phyloP scores from a whole-genome alignment of 371 early-diverging fungal genomes.

The Circinella minor region DNA sequence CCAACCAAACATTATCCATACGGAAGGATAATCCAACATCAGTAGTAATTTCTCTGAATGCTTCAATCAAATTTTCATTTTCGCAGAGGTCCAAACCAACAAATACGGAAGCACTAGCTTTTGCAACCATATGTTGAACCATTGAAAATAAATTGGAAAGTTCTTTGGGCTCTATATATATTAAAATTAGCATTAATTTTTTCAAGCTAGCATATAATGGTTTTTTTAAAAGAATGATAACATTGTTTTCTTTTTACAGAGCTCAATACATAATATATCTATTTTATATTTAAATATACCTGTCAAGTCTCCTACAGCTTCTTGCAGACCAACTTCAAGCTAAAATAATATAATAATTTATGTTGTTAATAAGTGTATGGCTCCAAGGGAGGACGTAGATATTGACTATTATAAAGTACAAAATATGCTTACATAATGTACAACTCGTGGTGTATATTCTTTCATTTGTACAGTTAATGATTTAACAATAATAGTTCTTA shows the following conservation, averaged over 20 bases:
- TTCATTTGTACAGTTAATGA: slow-evolving; percentile 16
- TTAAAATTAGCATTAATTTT: background rate
- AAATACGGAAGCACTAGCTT: slow-evolving; percentile 24
- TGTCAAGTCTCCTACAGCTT: background rate
- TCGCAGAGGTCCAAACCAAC: slow-evolving; percentile 18
- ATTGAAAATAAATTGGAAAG: background rate
- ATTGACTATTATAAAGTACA: no score
- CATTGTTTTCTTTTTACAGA: no score
- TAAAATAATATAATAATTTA: background rate
- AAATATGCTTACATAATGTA: slow-evolving; percentile 12
- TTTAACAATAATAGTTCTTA: slow-evolving; percentile 11
- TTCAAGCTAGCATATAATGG: no score
- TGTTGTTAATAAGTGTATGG: no score
- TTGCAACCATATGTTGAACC: slow-evolving; percentile 20
- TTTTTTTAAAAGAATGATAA: no score
- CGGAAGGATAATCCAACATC: slow-evolving; percentile 18
- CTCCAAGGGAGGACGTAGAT: no score
- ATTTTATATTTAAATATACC: background rate
- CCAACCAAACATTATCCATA: slow-evolving; percentile 10
- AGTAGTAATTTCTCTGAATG: slow-evolving; percentile 23
- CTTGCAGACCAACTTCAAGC: background rate
- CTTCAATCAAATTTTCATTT: slow-evolving; percentile 13
- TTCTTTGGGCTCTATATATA: background rate
- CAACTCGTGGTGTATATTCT: slow-evolving; percentile 15
- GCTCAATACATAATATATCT: no score